Conservation (phyloP, 2,329 filamentous ascomycete species). For the Calonectria pteridis region DNA sequence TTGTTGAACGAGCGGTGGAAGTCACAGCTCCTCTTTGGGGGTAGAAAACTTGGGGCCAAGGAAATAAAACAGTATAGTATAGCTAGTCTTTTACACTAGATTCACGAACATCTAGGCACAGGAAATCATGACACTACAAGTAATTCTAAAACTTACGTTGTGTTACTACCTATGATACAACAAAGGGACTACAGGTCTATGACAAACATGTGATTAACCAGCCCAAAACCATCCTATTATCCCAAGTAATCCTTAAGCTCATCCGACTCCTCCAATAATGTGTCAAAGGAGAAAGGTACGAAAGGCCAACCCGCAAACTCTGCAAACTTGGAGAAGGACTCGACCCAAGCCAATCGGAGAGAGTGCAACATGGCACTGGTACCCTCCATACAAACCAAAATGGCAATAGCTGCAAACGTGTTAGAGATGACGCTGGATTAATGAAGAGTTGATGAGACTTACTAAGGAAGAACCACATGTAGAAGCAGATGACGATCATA, state of each 20-base stretch:
- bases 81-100: not conserved
- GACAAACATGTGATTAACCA: slow-evolving; percentile 36
- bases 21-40: slow-evolving; percentile 82
- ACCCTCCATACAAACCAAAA: slow-evolving; percentile 95
- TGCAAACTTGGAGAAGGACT: slow-evolving; percentile 98
- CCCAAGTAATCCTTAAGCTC: slow-evolving; percentile 68
- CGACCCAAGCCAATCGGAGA: slow-evolving; percentile 93
- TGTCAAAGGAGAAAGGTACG: slow-evolving; percentile 88
- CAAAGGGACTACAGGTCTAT: slow-evolving; percentile 46
- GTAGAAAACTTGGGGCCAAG: slow-evolving; percentile 42
- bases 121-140: slow-evolving; percentile 28
- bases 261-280: slow-evolving; percentile 85
- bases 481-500: slow-evolving; percentile 85
- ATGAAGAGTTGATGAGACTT: slow-evolving; percentile 39
- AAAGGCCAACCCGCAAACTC: slow-evolving; percentile 91
- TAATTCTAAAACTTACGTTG: slow-evolving; percentile 42
- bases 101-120: not conserved
- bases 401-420: slow-evolving; percentile 55
- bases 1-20: slow-evolving; percentile 91
- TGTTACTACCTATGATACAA: slow-evolving; percentile 49
- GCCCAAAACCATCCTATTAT: slow-evolving; percentile 43
- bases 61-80: not conserved
- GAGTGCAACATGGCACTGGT: slow-evolving; percentile 96
- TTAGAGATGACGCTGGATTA: slow-evolving; percentile 38
- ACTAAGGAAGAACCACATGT: slow-evolving; percentile 89